These are phyloP conservation scores for Neurospora sp. DNA, from an alignment of 2,329 filamentous ascomycete species.

Conservation along the genomic window DNA sequence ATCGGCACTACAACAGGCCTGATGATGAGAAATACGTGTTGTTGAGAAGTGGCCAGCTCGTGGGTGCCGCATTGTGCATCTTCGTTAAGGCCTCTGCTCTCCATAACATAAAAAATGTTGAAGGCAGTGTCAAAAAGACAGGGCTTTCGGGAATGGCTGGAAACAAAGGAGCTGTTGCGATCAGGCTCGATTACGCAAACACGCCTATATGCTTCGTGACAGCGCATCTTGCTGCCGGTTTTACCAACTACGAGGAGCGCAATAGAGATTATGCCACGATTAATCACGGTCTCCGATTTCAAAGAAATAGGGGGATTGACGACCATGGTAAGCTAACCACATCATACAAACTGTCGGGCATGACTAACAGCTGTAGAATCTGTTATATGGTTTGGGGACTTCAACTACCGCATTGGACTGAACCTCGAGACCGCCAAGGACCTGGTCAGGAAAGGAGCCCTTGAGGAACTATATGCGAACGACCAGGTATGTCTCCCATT, in stretches of 20 bases:
- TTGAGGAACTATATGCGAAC: slow-evolving; percentile 77
- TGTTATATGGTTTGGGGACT: slow-evolving; percentile 93
- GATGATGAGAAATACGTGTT: slow-evolving; percentile 76
- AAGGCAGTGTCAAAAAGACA: slow-evolving; percentile 87
- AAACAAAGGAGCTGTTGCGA: slow-evolving; percentile 95
- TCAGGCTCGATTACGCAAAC: slow-evolving; percentile 87
- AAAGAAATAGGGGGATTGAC: slow-evolving; percentile 81
- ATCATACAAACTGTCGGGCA: not conserved
- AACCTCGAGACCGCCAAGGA: slow-evolving; percentile 66
- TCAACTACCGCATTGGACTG: slow-evolving; percentile 94
- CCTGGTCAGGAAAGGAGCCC: slow-evolving; percentile 60
- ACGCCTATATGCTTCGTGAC: slow-evolving; percentile 93
- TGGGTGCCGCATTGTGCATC: slow-evolving; percentile 84
- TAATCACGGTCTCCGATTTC: slow-evolving; percentile 76
- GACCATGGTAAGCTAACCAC: slow-evolving; percentile 56
- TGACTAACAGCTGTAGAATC: slow-evolving; percentile 37
- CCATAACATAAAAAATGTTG: slow-evolving; percentile 84
- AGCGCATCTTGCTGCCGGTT: slow-evolving; percentile 89
- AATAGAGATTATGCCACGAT: slow-evolving; percentile 92
- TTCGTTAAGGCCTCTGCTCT: slow-evolving; percentile 76
- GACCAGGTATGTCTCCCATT: slow-evolving; percentile 55
- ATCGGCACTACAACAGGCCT: slow-evolving; percentile 53
- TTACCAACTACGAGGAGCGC: slow-evolving; percentile 91
- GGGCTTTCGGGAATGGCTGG: slow-evolving; percentile 95
- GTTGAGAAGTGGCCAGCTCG: slow-evolving; percentile 82